Evolutionary conservation across 352 stramenopile species (phyloP).

Genomic region (Phytophthora meadii): DNA sequence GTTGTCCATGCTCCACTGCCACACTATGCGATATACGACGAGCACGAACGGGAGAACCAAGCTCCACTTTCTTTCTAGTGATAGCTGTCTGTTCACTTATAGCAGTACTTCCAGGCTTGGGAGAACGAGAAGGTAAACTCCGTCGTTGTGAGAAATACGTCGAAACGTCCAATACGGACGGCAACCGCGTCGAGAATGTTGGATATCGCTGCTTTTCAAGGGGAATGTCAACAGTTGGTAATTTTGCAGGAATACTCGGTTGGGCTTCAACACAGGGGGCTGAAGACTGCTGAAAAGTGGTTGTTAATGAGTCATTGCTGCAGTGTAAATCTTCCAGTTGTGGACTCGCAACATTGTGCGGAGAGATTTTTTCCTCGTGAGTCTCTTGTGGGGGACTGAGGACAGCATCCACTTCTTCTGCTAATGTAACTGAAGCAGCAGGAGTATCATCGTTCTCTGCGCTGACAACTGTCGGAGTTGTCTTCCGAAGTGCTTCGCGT

Average conservation of each 20-base stretch:
- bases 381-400: neutral
- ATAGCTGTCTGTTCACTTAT: conserved; percentile 14
- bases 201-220: conserved; percentile 8
- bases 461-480: neutral
- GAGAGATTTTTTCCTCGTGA: neutral
- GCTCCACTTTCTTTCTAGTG: conserved; percentile 32
- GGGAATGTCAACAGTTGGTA: too few relatives aligned
- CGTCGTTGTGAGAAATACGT: conserved; percentile 27
- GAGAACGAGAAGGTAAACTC: neutral
- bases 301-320: neutral
- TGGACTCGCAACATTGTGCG: neutral
- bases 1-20: neutral
- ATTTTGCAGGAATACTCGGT: neutral
- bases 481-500: conserved; percentile 18
- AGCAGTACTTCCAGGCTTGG: neutral
- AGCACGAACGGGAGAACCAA: conserved; percentile 15
- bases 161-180: conserved; percentile 28
- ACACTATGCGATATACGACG: conserved; percentile 15
- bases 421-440: neutral
- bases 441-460: neutral
- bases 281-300: neutral
- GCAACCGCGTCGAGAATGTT: conserved; percentile 18
- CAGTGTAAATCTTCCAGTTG: neutral
- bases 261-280: neutral
- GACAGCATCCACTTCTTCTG: neutral